Conservation (phyloP, 768 basidiomycete species). For the Termitomyces titanicus region DNA sequence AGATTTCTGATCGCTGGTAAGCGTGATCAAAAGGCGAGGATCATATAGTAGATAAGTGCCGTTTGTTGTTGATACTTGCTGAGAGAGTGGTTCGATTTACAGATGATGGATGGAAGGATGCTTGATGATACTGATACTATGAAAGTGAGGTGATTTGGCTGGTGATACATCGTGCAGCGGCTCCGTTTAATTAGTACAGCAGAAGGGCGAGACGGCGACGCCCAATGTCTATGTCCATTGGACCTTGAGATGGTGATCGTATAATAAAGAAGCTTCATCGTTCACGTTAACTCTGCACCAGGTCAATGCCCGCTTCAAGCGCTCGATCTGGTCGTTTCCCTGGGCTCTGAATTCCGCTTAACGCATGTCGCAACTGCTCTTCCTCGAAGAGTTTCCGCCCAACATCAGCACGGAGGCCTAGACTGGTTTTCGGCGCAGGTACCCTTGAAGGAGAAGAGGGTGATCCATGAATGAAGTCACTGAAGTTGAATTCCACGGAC, state of each 20-base stretch:
- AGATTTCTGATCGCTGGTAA: conserved; percentile 18
- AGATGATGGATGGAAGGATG: conserved; percentile 14
- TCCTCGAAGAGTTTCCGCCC: conserved; percentile 71
- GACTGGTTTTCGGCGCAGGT: conserved; percentile 34
- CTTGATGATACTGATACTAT: conserved; percentile 15
- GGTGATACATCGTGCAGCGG: conserved; percentile 38
- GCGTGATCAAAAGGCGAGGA: conserved; percentile 10
- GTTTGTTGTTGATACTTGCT: conserved; percentile 16
- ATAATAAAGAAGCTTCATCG: neutral
- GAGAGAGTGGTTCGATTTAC: conserved; percentile 13
- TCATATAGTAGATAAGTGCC: conserved; percentile 14
- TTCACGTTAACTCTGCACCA: conserved; percentile 34
- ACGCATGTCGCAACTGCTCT: conserved; percentile 49
- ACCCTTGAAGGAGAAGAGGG: conserved; percentile 55
- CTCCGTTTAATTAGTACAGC: conserved; percentile 40
- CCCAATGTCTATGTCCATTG: conserved; percentile 20
- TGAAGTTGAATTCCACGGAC: conserved; percentile 54
- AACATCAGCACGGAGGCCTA: conserved; percentile 58
- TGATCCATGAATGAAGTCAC: conserved; percentile 72
- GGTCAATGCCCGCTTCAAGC: conserved; percentile 42
- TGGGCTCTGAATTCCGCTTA: conserved; percentile 22
- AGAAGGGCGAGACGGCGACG: conserved; percentile 18
- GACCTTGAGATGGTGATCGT: conserved; percentile 5
- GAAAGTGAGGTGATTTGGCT: conserved; percentile 23
- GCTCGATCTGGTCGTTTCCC: conserved; percentile 26